Percentiles rank a stretch among this genome's conserved stretches.
Evolutionary conservation across 2,329 filamentous ascomycete genomes (phyloP).

Genomic region (Colletotrichum tanaceti): DNA sequence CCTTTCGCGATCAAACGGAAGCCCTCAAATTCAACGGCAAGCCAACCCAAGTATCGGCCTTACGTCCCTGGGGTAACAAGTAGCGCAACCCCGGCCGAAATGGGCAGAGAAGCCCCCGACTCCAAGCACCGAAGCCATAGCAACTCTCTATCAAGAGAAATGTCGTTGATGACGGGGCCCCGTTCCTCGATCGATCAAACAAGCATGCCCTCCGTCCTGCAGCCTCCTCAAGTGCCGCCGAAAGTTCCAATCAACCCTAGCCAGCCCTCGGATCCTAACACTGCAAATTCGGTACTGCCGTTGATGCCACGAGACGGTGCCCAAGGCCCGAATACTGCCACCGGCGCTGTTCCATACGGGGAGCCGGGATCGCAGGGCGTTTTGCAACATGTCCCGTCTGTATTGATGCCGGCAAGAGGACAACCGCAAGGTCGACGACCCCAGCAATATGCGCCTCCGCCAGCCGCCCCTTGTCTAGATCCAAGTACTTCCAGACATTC

Average conservation of each 20-base stretch:
- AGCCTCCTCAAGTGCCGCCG: slow-evolving; percentile 43
- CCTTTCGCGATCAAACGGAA: slow-evolving; percentile 36
- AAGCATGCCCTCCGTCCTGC: slow-evolving; percentile 44
- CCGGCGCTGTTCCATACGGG: not conserved
- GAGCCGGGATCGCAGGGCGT: not conserved
- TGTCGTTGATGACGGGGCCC: slow-evolving; percentile 43
- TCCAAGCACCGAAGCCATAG: slow-evolving; percentile 28
- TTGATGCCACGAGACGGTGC: not conserved
- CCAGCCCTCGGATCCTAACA: not conserved
- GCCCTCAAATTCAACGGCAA: slow-evolving; percentile 29
- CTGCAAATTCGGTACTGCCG: not conserved
- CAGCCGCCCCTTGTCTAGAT: not conserved
- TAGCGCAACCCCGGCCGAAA: not conserved
- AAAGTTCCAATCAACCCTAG: slow-evolving; percentile 35
- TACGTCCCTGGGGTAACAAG: slow-evolving; percentile 32
- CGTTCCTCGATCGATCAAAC: slow-evolving; percentile 40
- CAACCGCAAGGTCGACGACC: slow-evolving; percentile 18
- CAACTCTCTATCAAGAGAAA: slow-evolving; percentile 45
- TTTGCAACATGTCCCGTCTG: slow-evolving; percentile 45
- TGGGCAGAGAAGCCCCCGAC: not conserved
- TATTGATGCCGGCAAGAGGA: slow-evolving; percentile 47
- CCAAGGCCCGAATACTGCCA: not conserved
- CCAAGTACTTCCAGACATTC: not conserved
- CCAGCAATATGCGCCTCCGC: not conserved
- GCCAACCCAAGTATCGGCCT: slow-evolving; percentile 34